A percentile compares a stretch with the other conserved stretches of the same genome.
phyloP scores from a whole-genome alignment of 345 rosid species.

The Acer yangbiense region DNA sequence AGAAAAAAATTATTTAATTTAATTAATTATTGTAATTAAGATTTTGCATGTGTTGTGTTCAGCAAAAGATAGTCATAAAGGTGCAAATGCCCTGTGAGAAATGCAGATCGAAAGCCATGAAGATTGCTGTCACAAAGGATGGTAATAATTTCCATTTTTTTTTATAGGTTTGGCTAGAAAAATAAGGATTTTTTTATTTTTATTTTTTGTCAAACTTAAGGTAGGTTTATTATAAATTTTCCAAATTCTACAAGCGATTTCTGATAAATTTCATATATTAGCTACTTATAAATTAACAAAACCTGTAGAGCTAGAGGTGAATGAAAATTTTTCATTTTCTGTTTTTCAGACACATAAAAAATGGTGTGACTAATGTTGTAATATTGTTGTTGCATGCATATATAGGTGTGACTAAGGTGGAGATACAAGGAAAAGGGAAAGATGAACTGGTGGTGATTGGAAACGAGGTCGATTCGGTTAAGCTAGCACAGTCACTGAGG shows the following conservation, averaged over 20 bases:
- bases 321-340: too few species aligned
- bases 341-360: background rate
- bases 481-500: constrained; percentile 1
- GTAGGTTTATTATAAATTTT: too few species aligned
- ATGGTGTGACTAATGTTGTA: background rate
- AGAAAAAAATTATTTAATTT: too few species aligned
- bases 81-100: constrained; percentile 7
- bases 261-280: too few species aligned
- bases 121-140: constrained; percentile 12
- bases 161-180: too few species aligned
- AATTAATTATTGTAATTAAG: background rate
- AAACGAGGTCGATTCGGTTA: constrained; percentile 1
- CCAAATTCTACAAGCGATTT: too few species aligned
- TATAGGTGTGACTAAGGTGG: constrained; percentile 23
- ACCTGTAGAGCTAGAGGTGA: too few species aligned
- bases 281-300: too few species aligned
- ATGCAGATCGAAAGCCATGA: constrained; percentile 25
- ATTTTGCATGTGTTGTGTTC: background rate
- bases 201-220: too few species aligned
- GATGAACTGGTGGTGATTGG: constrained; percentile 23
- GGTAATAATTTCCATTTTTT: background rate
- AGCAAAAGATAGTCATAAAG: constrained; percentile 19
- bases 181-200: too few species aligned
- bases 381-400: background rate
- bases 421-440: constrained; percentile 9